Percentiles rank a stretch among this genome's conserved stretches.
Conservation (phyloP, 306 rosid genomes). For the Potentilla sterilis region DNA sequence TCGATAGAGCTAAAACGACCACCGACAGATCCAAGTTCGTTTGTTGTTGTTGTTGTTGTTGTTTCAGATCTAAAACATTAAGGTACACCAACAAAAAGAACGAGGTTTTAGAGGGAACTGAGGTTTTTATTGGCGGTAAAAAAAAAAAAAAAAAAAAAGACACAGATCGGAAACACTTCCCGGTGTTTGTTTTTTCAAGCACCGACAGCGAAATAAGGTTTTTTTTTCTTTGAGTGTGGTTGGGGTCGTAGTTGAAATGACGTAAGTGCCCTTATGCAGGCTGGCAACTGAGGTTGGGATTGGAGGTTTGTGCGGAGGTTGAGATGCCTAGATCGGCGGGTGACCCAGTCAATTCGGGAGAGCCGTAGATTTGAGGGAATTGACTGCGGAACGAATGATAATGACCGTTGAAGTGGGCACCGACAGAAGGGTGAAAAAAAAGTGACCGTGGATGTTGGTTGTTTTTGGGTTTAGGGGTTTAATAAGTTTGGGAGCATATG, state of each 20-base stretch:
- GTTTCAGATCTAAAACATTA: conserved; percentile 36
- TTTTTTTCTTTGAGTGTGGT: background rate
- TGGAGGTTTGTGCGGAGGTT: background rate
- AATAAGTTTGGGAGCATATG: background rate
- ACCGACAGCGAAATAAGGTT: background rate
- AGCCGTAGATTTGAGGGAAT: conserved; percentile 9
- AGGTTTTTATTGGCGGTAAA: background rate
- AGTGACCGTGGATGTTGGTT: background rate
- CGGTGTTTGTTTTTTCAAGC: background rate
- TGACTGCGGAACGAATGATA: background rate
- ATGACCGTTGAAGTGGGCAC: conserved; percentile 28
- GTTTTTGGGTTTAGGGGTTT: background rate
- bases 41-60: no score
- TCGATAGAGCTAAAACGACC: conserved; percentile 13
- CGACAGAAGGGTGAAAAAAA: conserved; percentile 26
- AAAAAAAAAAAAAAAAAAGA: background rate
- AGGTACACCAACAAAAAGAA: background rate
- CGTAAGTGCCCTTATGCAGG: conserved; percentile 12
- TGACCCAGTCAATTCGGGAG: background rate
- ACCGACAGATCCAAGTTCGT: background rate
- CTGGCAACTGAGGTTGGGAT: background rate
- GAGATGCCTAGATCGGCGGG: background rate
- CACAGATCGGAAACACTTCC: conserved; percentile 2
- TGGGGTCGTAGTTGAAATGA: background rate
- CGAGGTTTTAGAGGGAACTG: conserved; percentile 2